Base-by-base conservation (phyloP, 192 early-diverging fungal species). In the Mortierella hygrophila region DNA sequence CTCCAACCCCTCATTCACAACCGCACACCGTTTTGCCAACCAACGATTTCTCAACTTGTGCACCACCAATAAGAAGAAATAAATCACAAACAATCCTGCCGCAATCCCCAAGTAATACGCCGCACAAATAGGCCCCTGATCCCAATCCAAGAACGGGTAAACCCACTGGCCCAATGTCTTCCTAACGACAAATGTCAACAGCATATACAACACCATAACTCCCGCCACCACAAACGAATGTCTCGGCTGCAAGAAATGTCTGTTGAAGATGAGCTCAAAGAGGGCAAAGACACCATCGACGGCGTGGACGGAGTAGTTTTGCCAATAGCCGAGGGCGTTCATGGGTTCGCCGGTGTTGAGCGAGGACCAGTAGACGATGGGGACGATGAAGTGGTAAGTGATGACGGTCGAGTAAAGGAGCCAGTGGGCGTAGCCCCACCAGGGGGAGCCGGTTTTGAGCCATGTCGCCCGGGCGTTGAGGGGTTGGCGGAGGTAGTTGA, bases 361-460 rank as follows among this genome's bases (percentile, higher is more conserved):
- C 73, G 82, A 26, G 3, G 88, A 52, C 88, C 88, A 89, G 70
- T 73, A 89, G 35, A 89, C 88, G 74, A 89, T 74, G 1, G 88
- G 88, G 13, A 89, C 88, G 16, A 85, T 42, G 32, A 89, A 68
- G 57, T 89, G 83, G 38, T 42, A 86, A 21, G 72, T 75, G 46
- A 82, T 68, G 29, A 89, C 65, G 29, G 79, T 89, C 5, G 77
- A 69, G 60, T 86, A 86, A 6, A 89, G 60, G 15, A 85, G 77
- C 83, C 83, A 86, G 71, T 86, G 81, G 4, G 29, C 1, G n/a
- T 70, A 80, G 26, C 83, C 83, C 74, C 78, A 79, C 83, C 78
- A 80, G n/a, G 78, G 74, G 9, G 78, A 72, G 6, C 74, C 41
- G 3, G 46, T 44, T 32, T 80, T 75, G 49, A 85, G 74, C 83